Evolutionary conservation across 2,329 filamentous ascomycete species (phyloP).

Genomic region (Nectriaceae sp.): DNA sequence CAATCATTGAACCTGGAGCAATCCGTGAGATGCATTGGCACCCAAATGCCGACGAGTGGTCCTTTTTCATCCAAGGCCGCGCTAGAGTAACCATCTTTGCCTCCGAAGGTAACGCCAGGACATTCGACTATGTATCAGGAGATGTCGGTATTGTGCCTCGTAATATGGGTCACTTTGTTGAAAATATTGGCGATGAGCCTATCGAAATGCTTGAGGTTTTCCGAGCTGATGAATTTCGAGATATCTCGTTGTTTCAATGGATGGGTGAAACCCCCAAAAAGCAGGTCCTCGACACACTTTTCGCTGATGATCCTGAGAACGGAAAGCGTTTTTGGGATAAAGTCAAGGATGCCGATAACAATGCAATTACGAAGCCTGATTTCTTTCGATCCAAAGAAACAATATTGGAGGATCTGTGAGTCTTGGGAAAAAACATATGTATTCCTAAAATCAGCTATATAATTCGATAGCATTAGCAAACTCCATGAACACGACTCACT

Average conservation of each 20-base stretch:
- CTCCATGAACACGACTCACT: no score
- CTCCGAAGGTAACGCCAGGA: slow-evolving; percentile 67
- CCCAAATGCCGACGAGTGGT: slow-evolving; percentile 78
- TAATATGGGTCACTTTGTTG: slow-evolving; percentile 81
- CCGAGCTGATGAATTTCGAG: slow-evolving; percentile 68
- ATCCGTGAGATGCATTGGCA: slow-evolving; percentile 85
- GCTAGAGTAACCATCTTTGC: slow-evolving; percentile 76
- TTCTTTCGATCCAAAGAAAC: slow-evolving; percentile 7
- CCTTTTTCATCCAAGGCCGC: slow-evolving; percentile 72
- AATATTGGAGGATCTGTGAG: background rate
- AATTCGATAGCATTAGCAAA: no score
- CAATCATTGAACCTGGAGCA: slow-evolving; percentile 70
- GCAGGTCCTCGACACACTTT: slow-evolving; percentile 67
- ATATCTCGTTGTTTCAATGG: slow-evolving; percentile 76
- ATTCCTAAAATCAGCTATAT: no score
- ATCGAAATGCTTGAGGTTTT: slow-evolving; percentile 78
- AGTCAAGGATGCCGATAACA: slow-evolving; percentile 63
- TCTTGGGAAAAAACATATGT: no score
- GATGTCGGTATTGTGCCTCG: slow-evolving; percentile 77
- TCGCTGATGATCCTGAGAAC: slow-evolving; percentile 60
- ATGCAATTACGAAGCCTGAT: slow-evolving; percentile 47
- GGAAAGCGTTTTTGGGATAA: slow-evolving; percentile 63
- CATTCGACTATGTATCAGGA: slow-evolving; percentile 74
- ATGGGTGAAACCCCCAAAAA: slow-evolving; percentile 70
- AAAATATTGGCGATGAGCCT: slow-evolving; percentile 77